These are phyloP conservation scores for Suillus tomentosus DNA, from an alignment of 768 basidiomycete genomes.

Conservation along the genomic window DNA sequence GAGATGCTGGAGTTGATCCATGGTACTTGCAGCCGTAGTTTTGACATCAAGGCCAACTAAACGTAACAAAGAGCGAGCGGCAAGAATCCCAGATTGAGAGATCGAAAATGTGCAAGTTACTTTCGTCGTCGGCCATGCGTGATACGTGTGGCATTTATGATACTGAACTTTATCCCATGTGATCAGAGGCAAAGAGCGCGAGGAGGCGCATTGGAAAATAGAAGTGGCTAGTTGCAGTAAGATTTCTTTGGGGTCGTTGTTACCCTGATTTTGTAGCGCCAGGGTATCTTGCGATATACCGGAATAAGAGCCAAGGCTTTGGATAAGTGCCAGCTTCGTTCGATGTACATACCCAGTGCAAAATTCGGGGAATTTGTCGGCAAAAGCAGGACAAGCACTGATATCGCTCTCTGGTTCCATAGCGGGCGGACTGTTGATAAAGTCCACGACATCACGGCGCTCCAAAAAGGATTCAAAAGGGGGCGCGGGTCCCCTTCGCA, in stretches of 20 bases:
- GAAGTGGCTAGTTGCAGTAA: slow-evolving; percentile 6
- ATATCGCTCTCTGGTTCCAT: not conserved
- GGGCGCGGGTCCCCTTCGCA: not conserved
- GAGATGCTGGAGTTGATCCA: not conserved
- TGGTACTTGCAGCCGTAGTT: not conserved
- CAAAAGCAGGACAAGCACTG: not conserved
- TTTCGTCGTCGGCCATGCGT: not conserved
- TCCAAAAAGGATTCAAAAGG: not conserved
- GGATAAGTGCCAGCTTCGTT: not conserved
- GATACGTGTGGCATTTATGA: not conserved
- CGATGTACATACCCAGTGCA: not conserved
- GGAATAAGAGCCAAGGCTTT: not conserved
- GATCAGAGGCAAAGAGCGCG: not conserved
- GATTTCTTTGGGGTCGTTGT: not conserved
- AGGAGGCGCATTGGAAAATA: not conserved
- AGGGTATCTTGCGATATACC: not conserved
- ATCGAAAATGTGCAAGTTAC: not conserved
- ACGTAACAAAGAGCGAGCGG: not conserved
- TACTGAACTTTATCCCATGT: slow-evolving; percentile 2
- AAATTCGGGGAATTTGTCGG: not conserved
- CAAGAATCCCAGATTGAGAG: not conserved
- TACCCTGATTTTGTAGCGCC: not conserved
- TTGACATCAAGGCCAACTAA: slow-evolving; percentile 1
- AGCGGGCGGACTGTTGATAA: not conserved
- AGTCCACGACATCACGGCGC: not conserved